Evolutionary conservation across 2,329 filamentous ascomycete genomes (phyloP).

Genomic region (Elsinoe fawcettii): DNA sequence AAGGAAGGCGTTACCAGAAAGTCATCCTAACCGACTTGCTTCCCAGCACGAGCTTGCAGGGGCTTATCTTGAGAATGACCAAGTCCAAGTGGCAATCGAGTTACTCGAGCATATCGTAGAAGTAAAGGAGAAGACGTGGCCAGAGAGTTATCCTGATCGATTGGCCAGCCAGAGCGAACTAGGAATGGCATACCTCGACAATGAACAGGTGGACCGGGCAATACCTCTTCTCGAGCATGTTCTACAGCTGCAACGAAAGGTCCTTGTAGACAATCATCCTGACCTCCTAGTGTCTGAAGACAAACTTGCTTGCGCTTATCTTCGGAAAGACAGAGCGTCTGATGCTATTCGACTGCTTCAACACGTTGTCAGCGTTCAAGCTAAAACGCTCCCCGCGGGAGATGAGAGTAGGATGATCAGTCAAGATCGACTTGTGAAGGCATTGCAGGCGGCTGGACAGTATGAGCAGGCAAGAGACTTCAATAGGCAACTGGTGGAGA

Average conservation of each 20-base stretch:
- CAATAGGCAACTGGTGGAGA: not conserved
- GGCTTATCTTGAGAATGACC: slow-evolving; percentile 21
- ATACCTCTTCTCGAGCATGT: slow-evolving; percentile 23
- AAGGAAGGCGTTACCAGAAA: slow-evolving; percentile 2
- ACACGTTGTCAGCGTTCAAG: not conserved
- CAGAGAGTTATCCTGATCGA: slow-evolving; percentile 11
- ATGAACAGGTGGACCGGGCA: slow-evolving; percentile 21
- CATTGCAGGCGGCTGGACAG: not conserved
- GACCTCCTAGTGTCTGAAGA: not conserved
- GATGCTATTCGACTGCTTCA: not conserved
- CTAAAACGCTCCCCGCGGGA: not conserved
- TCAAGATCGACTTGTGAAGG: not conserved
- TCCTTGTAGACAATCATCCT: slow-evolving; percentile 14
- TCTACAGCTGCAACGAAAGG: slow-evolving; percentile 15
- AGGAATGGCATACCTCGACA: slow-evolving; percentile 21
- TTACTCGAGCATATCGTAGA: slow-evolving; percentile 15
- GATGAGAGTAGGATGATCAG: not conserved
- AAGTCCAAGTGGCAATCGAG: slow-evolving; percentile 21
- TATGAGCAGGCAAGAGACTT: not conserved
- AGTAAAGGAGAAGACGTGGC: not conserved
- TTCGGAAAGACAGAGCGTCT: not conserved
- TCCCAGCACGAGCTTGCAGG: slow-evolving; percentile 21
- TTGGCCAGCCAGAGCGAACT: slow-evolving; percentile 19
- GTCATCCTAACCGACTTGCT: not conserved
- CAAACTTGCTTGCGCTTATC: not conserved